Evolutionary conservation across 805 yeast genomes (phyloP).

Genomic region (Pichia scutulata): DNA sequence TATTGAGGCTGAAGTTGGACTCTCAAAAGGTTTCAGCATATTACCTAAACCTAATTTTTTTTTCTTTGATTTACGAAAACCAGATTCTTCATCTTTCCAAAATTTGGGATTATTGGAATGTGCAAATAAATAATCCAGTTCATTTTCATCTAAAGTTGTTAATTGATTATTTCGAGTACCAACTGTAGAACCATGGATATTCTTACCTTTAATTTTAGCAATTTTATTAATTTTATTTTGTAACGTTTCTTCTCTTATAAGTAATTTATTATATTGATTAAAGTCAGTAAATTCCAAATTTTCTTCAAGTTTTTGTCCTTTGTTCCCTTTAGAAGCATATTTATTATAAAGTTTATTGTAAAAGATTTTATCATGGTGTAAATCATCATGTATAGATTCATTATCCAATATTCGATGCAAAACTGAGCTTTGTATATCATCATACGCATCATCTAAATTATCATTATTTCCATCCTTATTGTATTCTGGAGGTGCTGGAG

Average conservation of each 20-base stretch:
- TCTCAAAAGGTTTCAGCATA: neutral
- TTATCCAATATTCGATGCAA: slow-evolving; percentile 19
- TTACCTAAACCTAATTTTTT: slow-evolving; percentile 4
- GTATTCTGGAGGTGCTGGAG: neutral
- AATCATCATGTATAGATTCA: slow-evolving; percentile 9
- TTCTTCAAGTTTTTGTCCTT: neutral
- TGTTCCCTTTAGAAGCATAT: slow-evolving; percentile 2
- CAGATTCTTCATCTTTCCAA: slow-evolving; percentile 9
- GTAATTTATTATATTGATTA: slow-evolving; percentile 20
- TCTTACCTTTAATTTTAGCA: slow-evolving; percentile 5
- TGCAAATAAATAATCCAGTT: slow-evolving; percentile 16
- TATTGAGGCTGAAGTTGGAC: neutral
- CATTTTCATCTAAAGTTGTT: slow-evolving; percentile 17
- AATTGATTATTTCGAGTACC: slow-evolving; percentile 10
- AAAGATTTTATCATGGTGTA: slow-evolving; percentile 11
- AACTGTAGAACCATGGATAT: neutral
- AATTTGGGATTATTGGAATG: slow-evolving; percentile 7
- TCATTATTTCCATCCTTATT: neutral
- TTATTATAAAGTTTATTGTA: slow-evolving; percentile 22
- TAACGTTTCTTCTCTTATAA: slow-evolving; percentile 22
- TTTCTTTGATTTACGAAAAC: neutral
- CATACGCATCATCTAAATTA: neutral
- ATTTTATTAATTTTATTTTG: slow-evolving; percentile 14
- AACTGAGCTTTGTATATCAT: slow-evolving; percentile 19
- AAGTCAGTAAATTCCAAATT: slow-evolving; percentile 21